Base-by-base conservation (phyloP, 2,329 filamentous ascomycete species). In the Simplicillium aogashimaense region DNA sequence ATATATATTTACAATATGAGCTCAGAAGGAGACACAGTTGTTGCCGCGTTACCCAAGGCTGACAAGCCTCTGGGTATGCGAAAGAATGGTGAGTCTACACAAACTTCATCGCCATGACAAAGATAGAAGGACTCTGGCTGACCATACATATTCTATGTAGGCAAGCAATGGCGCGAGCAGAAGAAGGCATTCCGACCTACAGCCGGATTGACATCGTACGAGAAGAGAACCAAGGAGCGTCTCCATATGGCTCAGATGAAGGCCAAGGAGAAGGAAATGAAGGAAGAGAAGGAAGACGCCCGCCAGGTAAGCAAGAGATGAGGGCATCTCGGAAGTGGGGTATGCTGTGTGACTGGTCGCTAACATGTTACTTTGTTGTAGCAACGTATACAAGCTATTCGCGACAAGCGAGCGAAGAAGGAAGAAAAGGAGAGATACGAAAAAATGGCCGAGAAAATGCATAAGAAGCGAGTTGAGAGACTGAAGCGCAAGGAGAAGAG, bases 401-500 rank as follows among this genome's bases (percentile, higher is more conserved):
- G 84, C 55, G 87, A 94, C 48, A 89, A 83, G 63, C 77, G 86
- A 50, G 83, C 79, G 15, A 85, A 82, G 39, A 97, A 95, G 73
- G 89, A 87, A 53, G 92, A 97, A 70, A 88, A 84, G 63, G 87
- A 89, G 55, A 74, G 90, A 50, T 97, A 90, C 58, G 86, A 88
- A 61, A 86, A 89, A 70, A 78, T 98, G 78, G 90, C 88, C 15
- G 86, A 88, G 67, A 97, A 92, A 70, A 97, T 98, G 92, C 90
- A 97, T 68, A 80, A 78, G 64, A 97, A 95, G 74, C 76, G 89
- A 45, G 83, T 97, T 11, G 92, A 98, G 66, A 78, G 92, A 52
- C 65, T 95, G 63, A 95, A 88, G 80, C 78, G 89, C 57, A 85
- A 87, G 63, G 92, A 98, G 72, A 97, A 97, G 81, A 80, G 92